Percentiles rank a stretch among this genome's conserved stretches.
Conservation (phyloP, 768 basidiomycete species). For the Leucocoprinus sp. region DNA sequence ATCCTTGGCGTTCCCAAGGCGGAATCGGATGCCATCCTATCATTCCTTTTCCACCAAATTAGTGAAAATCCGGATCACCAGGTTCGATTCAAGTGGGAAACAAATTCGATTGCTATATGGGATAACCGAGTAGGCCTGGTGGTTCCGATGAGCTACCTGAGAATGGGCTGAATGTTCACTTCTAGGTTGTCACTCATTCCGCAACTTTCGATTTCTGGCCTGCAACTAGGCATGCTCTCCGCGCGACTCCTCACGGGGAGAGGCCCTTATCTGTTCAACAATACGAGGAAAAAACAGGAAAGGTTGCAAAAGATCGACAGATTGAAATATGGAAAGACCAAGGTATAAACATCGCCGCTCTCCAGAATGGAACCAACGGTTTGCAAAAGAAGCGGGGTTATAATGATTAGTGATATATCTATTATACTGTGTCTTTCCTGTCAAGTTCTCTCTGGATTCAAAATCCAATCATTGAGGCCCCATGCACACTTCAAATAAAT, state of each 20-base stretch:
- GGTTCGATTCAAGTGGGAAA: slow-evolving; percentile 71
- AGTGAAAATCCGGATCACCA: slow-evolving; percentile 65
- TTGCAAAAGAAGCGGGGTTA: slow-evolving; percentile 39
- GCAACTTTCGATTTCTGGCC: slow-evolving; percentile 84
- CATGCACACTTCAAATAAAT: no score
- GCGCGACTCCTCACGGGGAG: slow-evolving; percentile 78
- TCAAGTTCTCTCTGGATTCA: no score
- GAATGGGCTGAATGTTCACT: not conserved
- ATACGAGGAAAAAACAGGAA: slow-evolving; percentile 57
- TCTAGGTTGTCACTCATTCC: slow-evolving; percentile 65
- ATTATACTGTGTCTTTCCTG: no score
- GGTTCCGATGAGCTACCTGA: not conserved
- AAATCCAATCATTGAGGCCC: no score
- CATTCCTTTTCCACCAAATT: slow-evolving; percentile 66
- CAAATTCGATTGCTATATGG: slow-evolving; percentile 78
- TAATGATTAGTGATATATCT: slow-evolving; percentile 45
- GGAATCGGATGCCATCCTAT: slow-evolving; percentile 68
- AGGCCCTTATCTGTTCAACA: slow-evolving; percentile 67
- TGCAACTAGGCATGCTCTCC: slow-evolving; percentile 65
- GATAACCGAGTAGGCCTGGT: slow-evolving; percentile 59
- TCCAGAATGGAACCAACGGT: slow-evolving; percentile 13
- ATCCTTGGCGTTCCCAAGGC: slow-evolving; percentile 75
- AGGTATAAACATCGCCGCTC: slow-evolving; percentile 34
- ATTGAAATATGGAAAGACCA: slow-evolving; percentile 64
- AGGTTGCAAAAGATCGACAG: slow-evolving; percentile 65